These are phyloP conservation scores for Trematosphaeria pertusa DNA, from an alignment of 2,329 filamentous ascomycete species.

Conservation along the genomic window DNA sequence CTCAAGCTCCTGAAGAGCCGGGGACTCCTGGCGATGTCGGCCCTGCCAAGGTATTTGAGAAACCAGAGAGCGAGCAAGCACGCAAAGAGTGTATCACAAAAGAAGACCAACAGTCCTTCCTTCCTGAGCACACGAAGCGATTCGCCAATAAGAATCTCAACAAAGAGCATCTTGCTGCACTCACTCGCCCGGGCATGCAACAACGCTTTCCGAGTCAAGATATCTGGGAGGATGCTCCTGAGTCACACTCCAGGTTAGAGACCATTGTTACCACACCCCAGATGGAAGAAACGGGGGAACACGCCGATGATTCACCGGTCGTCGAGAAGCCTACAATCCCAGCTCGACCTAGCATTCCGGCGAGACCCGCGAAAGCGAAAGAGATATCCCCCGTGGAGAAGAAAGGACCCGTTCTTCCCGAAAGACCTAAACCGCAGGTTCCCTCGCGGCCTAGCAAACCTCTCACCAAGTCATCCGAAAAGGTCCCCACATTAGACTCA, in stretches of 20 bases:
- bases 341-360: constrained; percentile 38
- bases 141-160: constrained; percentile 70
- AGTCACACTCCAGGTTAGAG: constrained; percentile 79
- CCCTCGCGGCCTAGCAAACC: constrained; percentile 65
- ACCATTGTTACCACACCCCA: constrained; percentile 70
- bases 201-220: constrained; percentile 89
- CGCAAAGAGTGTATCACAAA: constrained; percentile 52
- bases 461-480: constrained; percentile 50
- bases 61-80: constrained; percentile 58
- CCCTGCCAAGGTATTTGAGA: constrained; percentile 50
- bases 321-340: constrained; percentile 39
- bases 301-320: constrained; percentile 41
- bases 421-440: constrained; percentile 69
- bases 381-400: constrained; percentile 59
- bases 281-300: constrained; percentile 55
- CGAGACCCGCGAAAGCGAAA: constrained; percentile 42
- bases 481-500: constrained; percentile 35
- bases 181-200: constrained; percentile 60
- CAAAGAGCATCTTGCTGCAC: constrained; percentile 55
- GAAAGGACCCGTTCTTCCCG: constrained; percentile 60
- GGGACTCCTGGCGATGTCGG: constrained; percentile 46
- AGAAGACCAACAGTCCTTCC: constrained; percentile 51
- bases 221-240: constrained; percentile 92
- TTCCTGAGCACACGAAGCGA: constrained; percentile 54
- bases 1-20: constrained; percentile 65